Evolutionary conservation across 441 rosid genomes (phyloP).

Genomic region (Pelargonium cotyledonis): DNA sequence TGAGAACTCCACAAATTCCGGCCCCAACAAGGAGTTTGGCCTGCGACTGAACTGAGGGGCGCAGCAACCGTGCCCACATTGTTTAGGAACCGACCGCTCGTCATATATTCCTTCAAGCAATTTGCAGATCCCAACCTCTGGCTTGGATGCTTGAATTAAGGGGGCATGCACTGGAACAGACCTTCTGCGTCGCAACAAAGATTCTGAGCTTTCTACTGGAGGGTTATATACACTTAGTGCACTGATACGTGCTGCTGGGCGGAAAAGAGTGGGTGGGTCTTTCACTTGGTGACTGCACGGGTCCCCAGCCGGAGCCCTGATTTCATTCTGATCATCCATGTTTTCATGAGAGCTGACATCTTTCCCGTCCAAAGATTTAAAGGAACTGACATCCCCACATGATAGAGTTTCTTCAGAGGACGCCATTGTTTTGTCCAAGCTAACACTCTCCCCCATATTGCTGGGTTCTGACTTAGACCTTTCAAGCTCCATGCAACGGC

Average conservation of each 20-base stretch:
- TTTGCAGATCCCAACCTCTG: conserved; percentile 47
- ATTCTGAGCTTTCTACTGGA: conserved; percentile 32
- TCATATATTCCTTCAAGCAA: conserved; percentile 48
- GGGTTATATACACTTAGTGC: conserved; percentile 44
- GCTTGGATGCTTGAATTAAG: conserved; percentile 33
- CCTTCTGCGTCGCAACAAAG: conserved; percentile 29
- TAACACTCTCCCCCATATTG: conserved; percentile 35
- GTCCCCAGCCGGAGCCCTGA: conserved; percentile 24
- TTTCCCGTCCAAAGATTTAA: conserved; percentile 49
- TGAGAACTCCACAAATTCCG: conserved; percentile 68
- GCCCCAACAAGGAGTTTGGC: conserved; percentile 55
- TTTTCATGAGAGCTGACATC: conserved; percentile 42
- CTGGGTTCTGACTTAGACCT: conserved; percentile 26
- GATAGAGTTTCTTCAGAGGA: conserved; percentile 74
- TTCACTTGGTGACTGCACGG: conserved; percentile 31
- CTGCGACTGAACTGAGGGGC: conserved; percentile 18
- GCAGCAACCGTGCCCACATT: conserved; percentile 70
- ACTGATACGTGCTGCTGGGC: conserved; percentile 58
- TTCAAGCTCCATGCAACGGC: conserved; percentile 36
- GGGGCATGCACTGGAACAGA: conserved; percentile 31
- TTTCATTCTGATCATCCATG: conserved; percentile 36
- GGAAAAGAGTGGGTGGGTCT: conserved; percentile 50
- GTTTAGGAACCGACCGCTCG: conserved; percentile 56
- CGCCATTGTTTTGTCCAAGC: conserved; percentile 45
- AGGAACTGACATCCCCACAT: conserved; percentile 53